Evolutionary conservation across 2,329 filamentous ascomycete genomes (phyloP).

Genomic region (Rosellinia necatrix): DNA sequence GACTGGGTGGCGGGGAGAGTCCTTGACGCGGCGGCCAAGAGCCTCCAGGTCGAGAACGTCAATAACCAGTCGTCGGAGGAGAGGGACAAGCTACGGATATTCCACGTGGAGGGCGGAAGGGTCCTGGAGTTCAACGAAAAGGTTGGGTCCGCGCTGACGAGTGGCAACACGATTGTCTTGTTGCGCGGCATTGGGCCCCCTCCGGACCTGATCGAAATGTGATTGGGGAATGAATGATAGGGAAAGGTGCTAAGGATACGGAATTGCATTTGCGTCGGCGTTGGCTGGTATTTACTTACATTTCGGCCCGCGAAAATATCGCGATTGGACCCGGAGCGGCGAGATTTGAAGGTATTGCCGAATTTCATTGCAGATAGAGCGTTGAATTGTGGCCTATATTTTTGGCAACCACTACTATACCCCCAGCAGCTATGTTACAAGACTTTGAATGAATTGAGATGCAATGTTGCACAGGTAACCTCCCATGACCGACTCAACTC

Average conservation of each 20-base stretch:
- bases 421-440: background rate
- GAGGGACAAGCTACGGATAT: conserved; percentile 81
- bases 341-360: background rate
- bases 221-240: conserved; percentile 10
- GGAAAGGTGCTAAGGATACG: conserved; percentile 1
- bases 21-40: conserved; percentile 76
- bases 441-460: conserved; percentile 9
- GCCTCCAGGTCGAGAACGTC: conserved; percentile 78
- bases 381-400: conserved; percentile 10
- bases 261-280: conserved; percentile 33
- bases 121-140: conserved; percentile 88
- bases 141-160: conserved; percentile 72
- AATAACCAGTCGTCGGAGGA: conserved; percentile 80
- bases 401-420: conserved; percentile 14
- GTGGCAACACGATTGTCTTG: conserved; percentile 88
- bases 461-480: conserved; percentile 8
- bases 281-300: conserved; percentile 23
- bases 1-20: conserved; percentile 91
- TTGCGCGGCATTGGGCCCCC: conserved; percentile 83
- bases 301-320: conserved; percentile 21
- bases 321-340: background rate
- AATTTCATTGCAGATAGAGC: background rate
- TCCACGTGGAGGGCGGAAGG: conserved; percentile 88
- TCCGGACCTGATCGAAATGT: conserved; percentile 70
- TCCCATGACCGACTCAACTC: conserved; percentile 18